These are phyloP conservation scores for Colletotrichum cereale DNA, from an alignment of 2,329 filamentous ascomycete species.

Conservation along the genomic window DNA sequence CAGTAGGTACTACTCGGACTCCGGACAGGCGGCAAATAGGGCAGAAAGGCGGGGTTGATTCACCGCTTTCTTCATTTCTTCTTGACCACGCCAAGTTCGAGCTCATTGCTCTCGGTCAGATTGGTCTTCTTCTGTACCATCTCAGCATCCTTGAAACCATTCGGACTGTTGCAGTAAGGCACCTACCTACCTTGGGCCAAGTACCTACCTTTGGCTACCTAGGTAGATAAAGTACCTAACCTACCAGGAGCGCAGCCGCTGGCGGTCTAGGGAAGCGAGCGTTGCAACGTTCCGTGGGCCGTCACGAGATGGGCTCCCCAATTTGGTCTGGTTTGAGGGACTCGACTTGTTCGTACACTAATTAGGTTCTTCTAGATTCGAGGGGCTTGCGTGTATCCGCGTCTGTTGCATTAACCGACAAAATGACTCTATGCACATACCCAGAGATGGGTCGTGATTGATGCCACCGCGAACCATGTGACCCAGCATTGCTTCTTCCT, in stretches of 20 bases:
- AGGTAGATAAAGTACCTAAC: neutral
- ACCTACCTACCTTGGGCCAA: neutral
- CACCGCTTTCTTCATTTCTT: constrained; percentile 18
- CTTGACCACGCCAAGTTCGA: neutral
- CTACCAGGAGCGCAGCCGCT: constrained; percentile 6
- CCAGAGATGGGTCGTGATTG: constrained; percentile 13
- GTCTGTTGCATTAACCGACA: constrained; percentile 31
- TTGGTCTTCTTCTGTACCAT: constrained; percentile 1
- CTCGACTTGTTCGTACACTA: neutral
- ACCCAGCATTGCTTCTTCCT: constrained; percentile 11
- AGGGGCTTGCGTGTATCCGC: constrained; percentile 13
- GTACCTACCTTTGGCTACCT: neutral
- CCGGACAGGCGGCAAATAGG: constrained; percentile 20
- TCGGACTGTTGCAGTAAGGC: neutral
- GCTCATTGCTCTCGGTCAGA: constrained; percentile 2
- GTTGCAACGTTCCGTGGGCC: constrained; percentile 33
- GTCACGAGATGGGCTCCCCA: constrained; percentile 22
- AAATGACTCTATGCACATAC: constrained; percentile 1
- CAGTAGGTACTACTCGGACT: neutral
- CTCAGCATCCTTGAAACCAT: constrained; percentile 26
- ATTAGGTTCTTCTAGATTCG: neutral
- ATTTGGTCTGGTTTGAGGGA: constrained; percentile 22
- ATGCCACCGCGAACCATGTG: neutral
- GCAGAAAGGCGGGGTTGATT: constrained; percentile 12
- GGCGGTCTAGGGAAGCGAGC: constrained; percentile 26